phyloP scores from a whole-genome alignment of 805 yeast genomes.

The Candida sithepensis region DNA sequence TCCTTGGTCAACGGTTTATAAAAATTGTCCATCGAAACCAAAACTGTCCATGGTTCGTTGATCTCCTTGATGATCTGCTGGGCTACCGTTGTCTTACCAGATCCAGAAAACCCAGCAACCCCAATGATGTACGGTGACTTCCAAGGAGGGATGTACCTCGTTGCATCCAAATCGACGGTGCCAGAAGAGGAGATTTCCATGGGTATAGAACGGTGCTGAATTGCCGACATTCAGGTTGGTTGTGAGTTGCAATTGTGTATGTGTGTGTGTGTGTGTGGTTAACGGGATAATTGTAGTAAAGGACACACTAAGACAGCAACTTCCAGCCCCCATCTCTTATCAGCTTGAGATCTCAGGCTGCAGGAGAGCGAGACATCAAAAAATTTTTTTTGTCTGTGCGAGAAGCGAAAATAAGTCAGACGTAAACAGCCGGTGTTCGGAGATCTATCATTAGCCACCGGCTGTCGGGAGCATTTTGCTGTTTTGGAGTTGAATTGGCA shows the following conservation, averaged over 20 bases:
- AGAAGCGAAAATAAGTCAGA: not conserved
- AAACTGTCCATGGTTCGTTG: slow-evolving; percentile 92
- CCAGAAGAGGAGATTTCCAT: not conserved
- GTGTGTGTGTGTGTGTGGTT: too few relatives aligned
- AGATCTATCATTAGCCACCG: too few relatives aligned
- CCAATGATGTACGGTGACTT: slow-evolving; percentile 81
- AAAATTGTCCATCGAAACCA: slow-evolving; percentile 86
- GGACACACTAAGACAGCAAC: too few relatives aligned
- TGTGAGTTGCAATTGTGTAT: too few relatives aligned
- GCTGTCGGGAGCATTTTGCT: not conserved
- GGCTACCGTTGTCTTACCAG: slow-evolving; percentile 93
- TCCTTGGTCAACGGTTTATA: slow-evolving; percentile 70
- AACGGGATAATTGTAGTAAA: too few relatives aligned
- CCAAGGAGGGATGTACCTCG: slow-evolving; percentile 77
- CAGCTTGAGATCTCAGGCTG: not conserved
- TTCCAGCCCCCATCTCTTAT: too few relatives aligned
- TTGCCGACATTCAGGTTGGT: not conserved
- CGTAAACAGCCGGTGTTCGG: not conserved
- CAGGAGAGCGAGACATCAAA: not conserved
- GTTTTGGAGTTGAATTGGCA: too few relatives aligned
- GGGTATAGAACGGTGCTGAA: not conserved
- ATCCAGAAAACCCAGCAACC: slow-evolving; percentile 83
- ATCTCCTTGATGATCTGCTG: slow-evolving; percentile 70
- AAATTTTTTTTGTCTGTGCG: not conserved
- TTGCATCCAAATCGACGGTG: slow-evolving; percentile 17